A percentile compares a stretch with the other conserved stretches of the same genome.
Conservation (phyloP, 805 yeast genomes). For the Saturnispora silvae region DNA sequence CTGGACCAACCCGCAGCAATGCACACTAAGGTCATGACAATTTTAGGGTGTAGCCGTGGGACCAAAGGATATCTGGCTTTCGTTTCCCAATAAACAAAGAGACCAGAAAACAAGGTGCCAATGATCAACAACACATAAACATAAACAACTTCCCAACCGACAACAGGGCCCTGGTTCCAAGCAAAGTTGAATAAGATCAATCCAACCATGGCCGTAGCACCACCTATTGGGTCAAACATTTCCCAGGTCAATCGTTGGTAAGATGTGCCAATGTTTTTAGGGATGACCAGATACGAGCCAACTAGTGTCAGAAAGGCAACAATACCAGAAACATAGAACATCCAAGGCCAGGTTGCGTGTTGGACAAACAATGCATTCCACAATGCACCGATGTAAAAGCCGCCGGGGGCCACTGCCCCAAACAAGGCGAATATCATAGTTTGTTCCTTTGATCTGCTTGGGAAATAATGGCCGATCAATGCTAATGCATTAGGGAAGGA, state of each 20-base stretch:
- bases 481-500: conserved; percentile 53
- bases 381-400: conserved; percentile 45
- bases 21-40: conserved; percentile 38
- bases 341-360: conserved; percentile 51
- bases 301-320: conserved; percentile 26
- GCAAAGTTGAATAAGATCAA: conserved; percentile 54
- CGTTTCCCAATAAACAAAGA: conserved; percentile 42
- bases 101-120: conserved; percentile 33
- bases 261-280: conserved; percentile 20
- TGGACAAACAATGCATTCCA: conserved; percentile 40
- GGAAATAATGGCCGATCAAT: conserved; percentile 35
- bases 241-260: conserved; percentile 7
- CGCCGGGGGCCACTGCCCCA: conserved; percentile 56
- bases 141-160: conserved; percentile 55
- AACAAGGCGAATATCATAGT: conserved; percentile 45
- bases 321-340: conserved; percentile 39
- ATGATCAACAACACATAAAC: conserved; percentile 45
- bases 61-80: conserved; percentile 23
- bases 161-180: conserved; percentile 68
- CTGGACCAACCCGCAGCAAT: conserved; percentile 66
- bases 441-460: conserved; percentile 35
- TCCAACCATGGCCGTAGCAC: conserved; percentile 46
- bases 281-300: conserved; percentile 30
- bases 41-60: conserved; percentile 33
- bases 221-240: conserved; percentile 43